phyloP scores from a whole-genome alignment of 176 grass and related monocot species.

The Luzula sylvatica region DNA sequence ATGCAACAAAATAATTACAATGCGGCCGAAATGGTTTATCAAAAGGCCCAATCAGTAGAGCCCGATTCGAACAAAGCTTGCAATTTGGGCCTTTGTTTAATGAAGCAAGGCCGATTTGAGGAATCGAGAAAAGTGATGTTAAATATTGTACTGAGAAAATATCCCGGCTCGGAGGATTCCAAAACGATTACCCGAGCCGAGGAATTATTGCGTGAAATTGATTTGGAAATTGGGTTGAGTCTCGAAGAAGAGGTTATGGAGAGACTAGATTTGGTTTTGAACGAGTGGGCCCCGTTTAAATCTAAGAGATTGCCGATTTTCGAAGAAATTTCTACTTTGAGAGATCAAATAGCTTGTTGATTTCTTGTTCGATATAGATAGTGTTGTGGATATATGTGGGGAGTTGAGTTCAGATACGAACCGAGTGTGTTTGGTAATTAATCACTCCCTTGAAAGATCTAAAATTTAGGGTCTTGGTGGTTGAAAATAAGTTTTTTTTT shows the following conservation, averaged over 20 bases:
- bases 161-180: constrained; percentile 28
- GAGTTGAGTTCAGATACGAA: constrained; percentile 2
- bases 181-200: constrained; percentile 44
- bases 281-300: constrained; percentile 57
- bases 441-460: not conserved
- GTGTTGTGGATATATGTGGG: not conserved
- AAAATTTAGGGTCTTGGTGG: not conserved
- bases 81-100: constrained; percentile 72
- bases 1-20: constrained; percentile 74
- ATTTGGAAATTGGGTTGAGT: constrained; percentile 23
- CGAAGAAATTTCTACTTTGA: constrained; percentile 65
- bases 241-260: constrained; percentile 56
- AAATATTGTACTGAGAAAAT: constrained; percentile 33
- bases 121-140: constrained; percentile 34
- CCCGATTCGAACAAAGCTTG: constrained; percentile 77
- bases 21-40: constrained; percentile 63
- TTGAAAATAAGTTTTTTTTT: too few relatives aligned
- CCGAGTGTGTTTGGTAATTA: not conserved
- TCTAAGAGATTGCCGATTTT: constrained; percentile 87
- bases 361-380: not conserved
- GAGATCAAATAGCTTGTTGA: constrained; percentile 84
- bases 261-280: constrained; percentile 48
- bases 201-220: constrained; percentile 47
- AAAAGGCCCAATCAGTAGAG: constrained; percentile 60
- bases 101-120: constrained; percentile 40